Evolutionary conservation across 371 early-diverging fungal genomes (phyloP).

Genomic region (Syncephalastrum contaminatum): DNA sequence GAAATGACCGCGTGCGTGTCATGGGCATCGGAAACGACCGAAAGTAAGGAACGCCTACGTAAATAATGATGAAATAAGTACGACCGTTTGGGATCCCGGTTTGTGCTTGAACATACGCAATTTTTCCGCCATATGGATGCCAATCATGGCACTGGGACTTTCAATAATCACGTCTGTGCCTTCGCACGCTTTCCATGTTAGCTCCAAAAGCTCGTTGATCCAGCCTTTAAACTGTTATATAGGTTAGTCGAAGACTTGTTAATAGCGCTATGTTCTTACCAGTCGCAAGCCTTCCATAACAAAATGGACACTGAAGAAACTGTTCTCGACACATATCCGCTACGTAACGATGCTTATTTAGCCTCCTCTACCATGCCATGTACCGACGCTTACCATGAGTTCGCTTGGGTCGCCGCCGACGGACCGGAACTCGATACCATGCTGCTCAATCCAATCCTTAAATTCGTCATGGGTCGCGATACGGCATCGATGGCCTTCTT

Average conservation of each 20-base stretch:
- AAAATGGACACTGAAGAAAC: conserved; percentile 74
- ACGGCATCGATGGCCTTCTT: conserved; percentile 71
- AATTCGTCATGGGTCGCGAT: conserved; percentile 81
- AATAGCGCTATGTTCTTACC: conserved; percentile 20
- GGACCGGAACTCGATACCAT: conserved; percentile 72
- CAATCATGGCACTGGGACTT: conserved; percentile 77
- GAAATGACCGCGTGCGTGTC: conserved; percentile 79
- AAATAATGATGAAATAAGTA: not conserved
- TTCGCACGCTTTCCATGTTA: conserved; percentile 75
- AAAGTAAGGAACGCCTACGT: conserved; percentile 65
- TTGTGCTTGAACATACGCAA: conserved; percentile 30
- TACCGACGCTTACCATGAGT: conserved; percentile 46
- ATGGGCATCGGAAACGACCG: conserved; percentile 81
- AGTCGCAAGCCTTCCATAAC: conserved; percentile 59
- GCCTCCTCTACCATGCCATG: not conserved
- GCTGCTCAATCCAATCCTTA: conserved; percentile 72
- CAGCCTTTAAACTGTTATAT: conserved; percentile 59
- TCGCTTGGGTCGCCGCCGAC: conserved; percentile 74
- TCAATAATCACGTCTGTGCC: conserved; percentile 76
- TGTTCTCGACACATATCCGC: conserved; percentile 77
- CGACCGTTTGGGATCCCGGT: not conserved
- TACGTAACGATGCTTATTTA: conserved; percentile 14
- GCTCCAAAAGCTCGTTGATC: conserved; percentile 69
- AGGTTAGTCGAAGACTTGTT: not conserved
- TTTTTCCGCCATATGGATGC: conserved; percentile 79